Conservation (phyloP, 2,329 filamentous ascomycete species). For the Venturia oleaginea region DNA sequence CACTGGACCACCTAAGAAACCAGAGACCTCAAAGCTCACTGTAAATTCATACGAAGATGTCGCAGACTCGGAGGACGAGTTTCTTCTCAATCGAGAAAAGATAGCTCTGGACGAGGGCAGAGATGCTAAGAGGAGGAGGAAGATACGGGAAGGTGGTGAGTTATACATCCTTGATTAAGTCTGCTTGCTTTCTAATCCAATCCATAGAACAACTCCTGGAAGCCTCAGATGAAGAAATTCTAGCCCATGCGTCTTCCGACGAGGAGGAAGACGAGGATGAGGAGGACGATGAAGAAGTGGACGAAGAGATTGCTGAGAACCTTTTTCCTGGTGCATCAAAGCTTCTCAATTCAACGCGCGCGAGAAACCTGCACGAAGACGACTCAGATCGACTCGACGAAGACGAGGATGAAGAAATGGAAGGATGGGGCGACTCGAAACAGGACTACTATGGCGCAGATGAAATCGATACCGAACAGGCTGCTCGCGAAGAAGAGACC, state of each 20-base stretch:
- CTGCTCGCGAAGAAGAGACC: slow-evolving; percentile 81
- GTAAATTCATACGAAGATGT: slow-evolving; percentile 55
- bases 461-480: slow-evolving; percentile 57
- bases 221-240: slow-evolving; percentile 54
- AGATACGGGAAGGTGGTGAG: slow-evolving; percentile 56
- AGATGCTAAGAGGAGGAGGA: slow-evolving; percentile 66
- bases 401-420: slow-evolving; percentile 48
- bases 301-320: slow-evolving; percentile 25
- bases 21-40: neutral
- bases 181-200: slow-evolving; percentile 14
- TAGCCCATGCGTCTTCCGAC: slow-evolving; percentile 39
- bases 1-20: neutral
- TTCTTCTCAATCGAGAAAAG: slow-evolving; percentile 77
- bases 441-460: slow-evolving; percentile 93
- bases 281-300: slow-evolving; percentile 23
- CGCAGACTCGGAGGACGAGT: slow-evolving; percentile 89
- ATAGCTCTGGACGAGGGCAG: slow-evolving; percentile 77
- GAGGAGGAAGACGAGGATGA: slow-evolving; percentile 30
- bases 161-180: slow-evolving; percentile 19
- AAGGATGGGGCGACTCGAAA: slow-evolving; percentile 79
- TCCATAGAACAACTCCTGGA: slow-evolving; percentile 46
- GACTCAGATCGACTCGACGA: slow-evolving; percentile 10
- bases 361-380: neutral
- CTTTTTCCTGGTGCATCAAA: slow-evolving; percentile 20
- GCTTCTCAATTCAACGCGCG: slow-evolving; percentile 19